Evolutionary conservation across 345 rosid genomes (phyloP).

Genomic region (Syzygium oleosum): DNA sequence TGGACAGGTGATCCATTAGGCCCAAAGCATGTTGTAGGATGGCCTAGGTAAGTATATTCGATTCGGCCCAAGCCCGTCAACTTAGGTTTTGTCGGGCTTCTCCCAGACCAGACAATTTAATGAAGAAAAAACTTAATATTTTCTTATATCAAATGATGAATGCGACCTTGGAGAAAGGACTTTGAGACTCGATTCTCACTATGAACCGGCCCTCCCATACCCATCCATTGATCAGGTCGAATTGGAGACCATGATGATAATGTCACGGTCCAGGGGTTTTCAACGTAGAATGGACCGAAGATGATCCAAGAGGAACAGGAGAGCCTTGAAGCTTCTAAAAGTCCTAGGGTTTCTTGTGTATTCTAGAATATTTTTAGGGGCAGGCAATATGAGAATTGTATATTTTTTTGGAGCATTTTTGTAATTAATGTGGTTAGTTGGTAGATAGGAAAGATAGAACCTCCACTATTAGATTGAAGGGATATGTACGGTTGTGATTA

Average conservation of each 20-base stretch:
- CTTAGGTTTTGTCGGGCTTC: not conserved
- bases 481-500: too few relatives aligned
- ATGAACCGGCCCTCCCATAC: fast-evolving
- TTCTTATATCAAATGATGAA: not conserved
- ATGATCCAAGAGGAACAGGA: too few relatives aligned
- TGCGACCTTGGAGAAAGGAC: not conserved
- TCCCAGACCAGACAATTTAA: not conserved
- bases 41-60: not conserved
- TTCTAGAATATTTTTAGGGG: not conserved
- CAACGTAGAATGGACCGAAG: not conserved
- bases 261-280: not conserved
- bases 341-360: not conserved
- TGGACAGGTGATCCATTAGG: not conserved
- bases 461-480: too few relatives aligned
- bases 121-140: not conserved
- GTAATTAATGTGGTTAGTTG: not conserved
- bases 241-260: not conserved
- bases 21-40: not conserved
- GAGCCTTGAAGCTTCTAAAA: not conserved
- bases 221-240: not conserved
- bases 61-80: not conserved
- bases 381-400: not conserved
- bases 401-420: not conserved
- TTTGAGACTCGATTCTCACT: not conserved
- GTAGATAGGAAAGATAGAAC: too few relatives aligned